A percentile compares a stretch with the other conserved stretches of the same genome.
phyloP scores from a whole-genome alignment of 2,329 filamentous ascomycete species.

The Claviceps pusilla region DNA sequence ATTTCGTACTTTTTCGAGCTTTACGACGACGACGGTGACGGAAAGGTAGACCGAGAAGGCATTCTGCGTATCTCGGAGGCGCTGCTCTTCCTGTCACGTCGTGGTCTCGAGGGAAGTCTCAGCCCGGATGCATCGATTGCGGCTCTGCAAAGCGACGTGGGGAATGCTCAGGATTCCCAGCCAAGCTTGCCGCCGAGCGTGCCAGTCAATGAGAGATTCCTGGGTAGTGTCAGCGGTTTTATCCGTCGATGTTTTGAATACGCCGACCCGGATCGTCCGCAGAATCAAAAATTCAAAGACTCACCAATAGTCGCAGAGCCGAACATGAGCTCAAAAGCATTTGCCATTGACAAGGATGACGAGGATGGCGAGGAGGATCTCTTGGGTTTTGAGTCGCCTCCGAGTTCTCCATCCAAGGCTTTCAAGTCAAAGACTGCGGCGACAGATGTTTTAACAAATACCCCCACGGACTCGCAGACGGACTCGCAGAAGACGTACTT shows the following conservation, averaged over 20 bases:
- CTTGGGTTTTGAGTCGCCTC: slow-evolving; percentile 39
- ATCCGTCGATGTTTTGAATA: slow-evolving; percentile 96
- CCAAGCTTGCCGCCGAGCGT: slow-evolving; percentile 30
- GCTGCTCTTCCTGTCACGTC: slow-evolving; percentile 75
- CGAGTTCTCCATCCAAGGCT: slow-evolving; percentile 22
- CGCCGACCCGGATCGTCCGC: slow-evolving; percentile 75
- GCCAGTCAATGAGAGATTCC: slow-evolving; percentile 70
- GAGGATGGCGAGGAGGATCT: slow-evolving; percentile 51
- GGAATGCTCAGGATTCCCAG: slow-evolving; percentile 18
- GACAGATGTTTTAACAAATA: slow-evolving; percentile 14
- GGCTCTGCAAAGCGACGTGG: slow-evolving; percentile 30
- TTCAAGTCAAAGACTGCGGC: slow-evolving; percentile 29
- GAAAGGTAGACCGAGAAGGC: slow-evolving; percentile 84
- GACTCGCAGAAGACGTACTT: background rate
- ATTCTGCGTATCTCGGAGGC: slow-evolving; percentile 92
- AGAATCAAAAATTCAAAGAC: slow-evolving; percentile 29
- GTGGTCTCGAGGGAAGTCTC: slow-evolving; percentile 64
- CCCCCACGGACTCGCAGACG: background rate
- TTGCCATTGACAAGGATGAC: slow-evolving; percentile 51
- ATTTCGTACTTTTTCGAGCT: slow-evolving; percentile 97
- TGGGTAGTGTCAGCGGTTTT: slow-evolving; percentile 88
- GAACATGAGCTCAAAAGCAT: slow-evolving; percentile 29
- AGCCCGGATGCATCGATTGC: slow-evolving; percentile 48
- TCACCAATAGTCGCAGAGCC: slow-evolving; percentile 11
- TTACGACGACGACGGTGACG: slow-evolving; percentile 85